Evolutionary conservation across 139 green algal species (phyloP).

Genomic region (Volvox reticuliferus): DNA sequence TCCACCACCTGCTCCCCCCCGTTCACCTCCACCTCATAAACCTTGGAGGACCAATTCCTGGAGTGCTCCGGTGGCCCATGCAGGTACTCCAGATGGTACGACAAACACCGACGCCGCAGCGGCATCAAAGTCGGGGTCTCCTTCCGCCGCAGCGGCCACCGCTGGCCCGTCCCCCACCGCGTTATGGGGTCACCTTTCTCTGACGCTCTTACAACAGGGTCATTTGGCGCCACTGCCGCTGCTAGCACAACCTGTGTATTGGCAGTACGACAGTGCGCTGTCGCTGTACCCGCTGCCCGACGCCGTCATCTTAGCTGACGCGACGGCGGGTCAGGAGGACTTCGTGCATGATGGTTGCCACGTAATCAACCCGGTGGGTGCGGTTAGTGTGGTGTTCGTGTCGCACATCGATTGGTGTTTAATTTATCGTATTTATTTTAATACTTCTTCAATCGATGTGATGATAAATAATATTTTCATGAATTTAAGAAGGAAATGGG

Average conservation of each 20-base stretch:
- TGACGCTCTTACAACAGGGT: constrained; percentile 92
- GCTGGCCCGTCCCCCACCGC: not conserved
- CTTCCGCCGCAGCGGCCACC: not conserved
- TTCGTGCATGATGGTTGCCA: constrained; percentile 71
- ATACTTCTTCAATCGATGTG: too few species aligned
- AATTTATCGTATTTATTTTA: too few species aligned
- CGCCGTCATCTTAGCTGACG: constrained; percentile 85
- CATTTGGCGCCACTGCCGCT: constrained; percentile 94
- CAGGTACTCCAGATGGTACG: not conserved
- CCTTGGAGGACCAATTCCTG: too few species aligned
- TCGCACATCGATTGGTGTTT: too few species aligned
- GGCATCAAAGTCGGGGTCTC: not conserved
- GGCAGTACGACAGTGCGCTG: constrained; percentile 87
- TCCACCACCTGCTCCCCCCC: too few species aligned
- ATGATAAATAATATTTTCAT: too few species aligned
- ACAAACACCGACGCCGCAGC: not conserved
- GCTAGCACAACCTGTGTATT: constrained; percentile 83
- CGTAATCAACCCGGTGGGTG: constrained; percentile 82
- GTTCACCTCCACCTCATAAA: too few species aligned
- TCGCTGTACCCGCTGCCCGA: constrained; percentile 90
- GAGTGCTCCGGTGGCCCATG: too few species aligned
- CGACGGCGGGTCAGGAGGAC: constrained; percentile 56
- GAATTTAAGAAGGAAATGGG: too few species aligned
- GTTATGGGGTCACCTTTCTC: constrained; percentile 76
- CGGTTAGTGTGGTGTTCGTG: not conserved